Evolutionary conservation across 768 basidiomycete genomes (phyloP).

Genomic region (Favolaschia claudopus): DNA sequence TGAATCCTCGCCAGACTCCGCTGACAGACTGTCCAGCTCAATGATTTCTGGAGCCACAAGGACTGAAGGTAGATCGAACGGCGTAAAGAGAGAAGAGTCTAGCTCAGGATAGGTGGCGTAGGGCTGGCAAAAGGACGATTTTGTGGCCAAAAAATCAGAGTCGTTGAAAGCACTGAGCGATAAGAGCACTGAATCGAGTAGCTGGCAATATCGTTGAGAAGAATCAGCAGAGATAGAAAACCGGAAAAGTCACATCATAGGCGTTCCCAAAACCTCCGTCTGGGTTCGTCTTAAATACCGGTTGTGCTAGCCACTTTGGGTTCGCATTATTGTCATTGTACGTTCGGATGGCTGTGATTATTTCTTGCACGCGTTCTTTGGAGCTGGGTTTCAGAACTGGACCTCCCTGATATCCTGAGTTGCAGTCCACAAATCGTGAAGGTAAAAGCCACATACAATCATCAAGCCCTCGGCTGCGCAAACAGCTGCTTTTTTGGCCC

Average conservation of each 20-base stretch:
- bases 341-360: conserved; percentile 74
- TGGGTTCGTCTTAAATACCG: conserved; percentile 61
- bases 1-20: conserved; percentile 74
- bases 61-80: conserved; percentile 78
- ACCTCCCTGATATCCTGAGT: conserved; percentile 67
- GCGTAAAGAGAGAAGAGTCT: conserved; percentile 45
- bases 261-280: conserved; percentile 51
- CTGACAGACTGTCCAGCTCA: conserved; percentile 75
- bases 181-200: conserved; percentile 75
- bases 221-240: background rate
- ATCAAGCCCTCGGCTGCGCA: conserved; percentile 86
- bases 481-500: conserved; percentile 80
- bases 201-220: conserved; percentile 48
- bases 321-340: conserved; percentile 70
- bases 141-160: conserved; percentile 64
- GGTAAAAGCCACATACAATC: conserved; percentile 52
- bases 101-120: conserved; percentile 59
- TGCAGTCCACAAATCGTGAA: conserved; percentile 1
- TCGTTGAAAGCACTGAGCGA: conserved; percentile 69
- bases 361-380: conserved; percentile 64
- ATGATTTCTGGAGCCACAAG: conserved; percentile 90
- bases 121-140: conserved; percentile 68
- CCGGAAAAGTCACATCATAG: conserved; percentile 61
- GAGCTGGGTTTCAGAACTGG: conserved; percentile 67
- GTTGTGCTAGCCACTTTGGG: conserved; percentile 72